Percentiles rank a stretch among this genome's conserved stretches.
phyloP scores from a whole-genome alignment of 495 filamentous ascomycete genomes.

The Talaromyces liani region DNA sequence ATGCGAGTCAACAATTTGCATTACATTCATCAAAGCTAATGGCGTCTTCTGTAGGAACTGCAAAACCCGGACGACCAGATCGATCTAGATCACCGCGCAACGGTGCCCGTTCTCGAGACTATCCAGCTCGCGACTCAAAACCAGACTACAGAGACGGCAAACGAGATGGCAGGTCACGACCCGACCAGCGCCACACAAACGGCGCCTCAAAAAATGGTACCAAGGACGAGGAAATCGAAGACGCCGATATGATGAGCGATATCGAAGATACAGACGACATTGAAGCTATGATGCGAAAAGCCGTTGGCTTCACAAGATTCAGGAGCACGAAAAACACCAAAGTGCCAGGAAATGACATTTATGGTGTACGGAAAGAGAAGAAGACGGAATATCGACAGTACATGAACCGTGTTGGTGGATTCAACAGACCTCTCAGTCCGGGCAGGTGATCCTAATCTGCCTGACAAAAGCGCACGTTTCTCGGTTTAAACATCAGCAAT shows the following conservation, averaged over 20 bases:
- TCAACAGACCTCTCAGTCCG: conserved; percentile 85
- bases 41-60: conserved; percentile 19
- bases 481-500: not conserved
- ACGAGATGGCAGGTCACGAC: conserved; percentile 21
- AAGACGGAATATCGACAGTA: conserved; percentile 95
- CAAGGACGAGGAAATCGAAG: conserved; percentile 30
- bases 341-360: conserved; percentile 81
- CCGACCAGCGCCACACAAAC: conserved; percentile 19
- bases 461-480: not conserved
- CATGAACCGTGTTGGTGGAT: conserved; percentile 96
- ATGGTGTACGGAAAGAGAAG: conserved; percentile 85
- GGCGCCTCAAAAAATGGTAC: conserved; percentile 16
- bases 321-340: conserved; percentile 86
- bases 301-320: conserved; percentile 86
- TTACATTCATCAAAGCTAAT: not conserved
- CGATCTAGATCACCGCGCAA: conserved; percentile 42
- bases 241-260: conserved; percentile 37
- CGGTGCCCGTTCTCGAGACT: conserved; percentile 29
- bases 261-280: conserved; percentile 57
- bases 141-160: conserved; percentile 26
- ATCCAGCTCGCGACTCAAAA: conserved; percentile 26
- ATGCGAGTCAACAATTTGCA: not conserved
- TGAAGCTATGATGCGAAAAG: conserved; percentile 65
- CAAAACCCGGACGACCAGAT: conserved; percentile 33
- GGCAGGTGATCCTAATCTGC: conserved; percentile 20